Evolutionary conservation across 257 asterid genomes (phyloP).

Genomic region (Capsicum chinense): DNA sequence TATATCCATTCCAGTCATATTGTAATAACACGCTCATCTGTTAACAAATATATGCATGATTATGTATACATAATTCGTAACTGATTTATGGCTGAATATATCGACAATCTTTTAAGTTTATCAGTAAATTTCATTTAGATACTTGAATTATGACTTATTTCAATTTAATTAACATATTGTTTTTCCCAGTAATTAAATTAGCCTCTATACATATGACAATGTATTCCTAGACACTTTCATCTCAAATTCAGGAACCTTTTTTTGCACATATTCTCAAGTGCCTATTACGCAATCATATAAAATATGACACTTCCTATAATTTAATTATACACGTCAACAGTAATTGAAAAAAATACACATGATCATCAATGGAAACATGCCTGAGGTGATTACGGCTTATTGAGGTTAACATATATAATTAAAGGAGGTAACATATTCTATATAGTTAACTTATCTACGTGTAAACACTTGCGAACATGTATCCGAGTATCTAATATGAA

Average conservation of each 20-base stretch:
- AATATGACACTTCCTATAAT: neutral
- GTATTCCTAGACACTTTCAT: neutral
- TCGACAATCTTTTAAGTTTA: neutral
- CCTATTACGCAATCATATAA: neutral
- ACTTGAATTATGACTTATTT: neutral
- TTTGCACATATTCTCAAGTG: neutral
- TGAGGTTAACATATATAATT: neutral
- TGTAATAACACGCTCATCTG: slow-evolving; percentile 36
- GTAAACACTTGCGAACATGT: neutral
- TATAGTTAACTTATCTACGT: neutral
- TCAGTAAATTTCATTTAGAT: neutral
- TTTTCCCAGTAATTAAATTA: neutral
- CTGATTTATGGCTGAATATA: neutral
- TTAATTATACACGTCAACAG: neutral
- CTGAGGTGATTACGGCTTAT: neutral
- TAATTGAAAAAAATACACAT: too few species aligned
- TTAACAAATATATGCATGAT: neutral
- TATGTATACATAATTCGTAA: neutral
- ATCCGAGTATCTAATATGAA: neutral
- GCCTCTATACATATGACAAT: neutral
- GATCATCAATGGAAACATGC: neutral
- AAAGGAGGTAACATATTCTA: neutral
- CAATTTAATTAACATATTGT: neutral
- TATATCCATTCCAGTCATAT: slow-evolving; percentile 46
- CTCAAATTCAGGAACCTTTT: neutral